A percentile compares a stretch with the other conserved stretches of the same genome.
Evolutionary conservation across 2,329 filamentous ascomycete genomes (phyloP).

Genomic region (Aspergillus felis): DNA sequence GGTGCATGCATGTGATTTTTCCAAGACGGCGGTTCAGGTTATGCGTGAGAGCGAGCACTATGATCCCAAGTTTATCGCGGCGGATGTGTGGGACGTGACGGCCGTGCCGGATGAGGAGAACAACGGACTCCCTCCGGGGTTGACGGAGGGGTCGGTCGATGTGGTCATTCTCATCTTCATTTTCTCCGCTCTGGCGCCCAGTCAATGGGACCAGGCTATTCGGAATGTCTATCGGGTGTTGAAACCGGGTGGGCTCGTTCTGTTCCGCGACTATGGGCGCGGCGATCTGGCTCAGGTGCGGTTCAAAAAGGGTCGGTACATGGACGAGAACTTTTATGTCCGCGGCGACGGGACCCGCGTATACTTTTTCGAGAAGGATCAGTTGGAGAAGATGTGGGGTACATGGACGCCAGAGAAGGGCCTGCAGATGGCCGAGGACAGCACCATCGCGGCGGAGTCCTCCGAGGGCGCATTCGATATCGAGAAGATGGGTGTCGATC

Average conservation of each 20-base stretch:
- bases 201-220: slow-evolving; percentile 79
- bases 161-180: slow-evolving; percentile 95
- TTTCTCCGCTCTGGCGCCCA: slow-evolving; percentile 83
- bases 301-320: slow-evolving; percentile 90
- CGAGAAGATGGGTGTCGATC: slow-evolving; percentile 75
- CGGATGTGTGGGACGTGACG: slow-evolving; percentile 92
- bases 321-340: slow-evolving; percentile 97
- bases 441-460: slow-evolving; percentile 9
- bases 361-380: slow-evolving; percentile 91
- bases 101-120: slow-evolving; percentile 51
- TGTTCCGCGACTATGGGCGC: slow-evolving; percentile 95
- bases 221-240: slow-evolving; percentile 75
- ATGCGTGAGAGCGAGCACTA: slow-evolving; percentile 80
- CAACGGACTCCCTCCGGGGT: slow-evolving; percentile 63
- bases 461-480: slow-evolving; percentile 58
- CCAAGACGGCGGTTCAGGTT: slow-evolving; percentile 88
- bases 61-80: slow-evolving; percentile 66
- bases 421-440: slow-evolving; percentile 16
- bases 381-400: slow-evolving; percentile 76
- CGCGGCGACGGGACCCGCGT: slow-evolving; percentile 92
- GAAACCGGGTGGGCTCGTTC: slow-evolving; percentile 87
- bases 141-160: slow-evolving; percentile 77
- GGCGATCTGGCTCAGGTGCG: slow-evolving; percentile 94
- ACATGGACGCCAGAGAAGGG: slow-evolving; percentile 42
- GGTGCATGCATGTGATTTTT: slow-evolving; percentile 94